Evolutionary conservation across 1,139 yeast genomes (phyloP), one percentile per base, ranked within the genome.

Genomic region (Blastobotrys buckinghamii): DNA sequence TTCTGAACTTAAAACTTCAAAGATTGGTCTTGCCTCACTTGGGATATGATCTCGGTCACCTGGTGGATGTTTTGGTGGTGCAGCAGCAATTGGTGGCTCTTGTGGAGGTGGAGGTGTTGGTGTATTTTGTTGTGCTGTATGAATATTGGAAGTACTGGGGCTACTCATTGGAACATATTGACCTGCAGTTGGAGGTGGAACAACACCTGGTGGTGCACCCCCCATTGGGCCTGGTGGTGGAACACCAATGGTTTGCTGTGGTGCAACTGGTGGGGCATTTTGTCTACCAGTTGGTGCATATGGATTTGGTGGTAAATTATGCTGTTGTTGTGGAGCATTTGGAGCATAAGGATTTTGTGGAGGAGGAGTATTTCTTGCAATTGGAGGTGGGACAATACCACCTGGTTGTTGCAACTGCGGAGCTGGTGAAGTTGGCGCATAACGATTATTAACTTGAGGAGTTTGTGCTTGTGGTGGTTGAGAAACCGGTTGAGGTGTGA

Each of bases 11-110:
- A 92, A 74, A 24, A 72, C 72, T 29, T 76, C 73, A 60, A 71
- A 81, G 45, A 92, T 79, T n/a, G 83, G 81, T 54, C 67, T 62
- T 1, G 82, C 75, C 9, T 72, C 73, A 5, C 70, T 76, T 1
- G 89, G 78, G 53, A 87, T 83, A 60, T 83, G 92, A 2, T 77
- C 66, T 59, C 90, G 76, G 62, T 84, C 92, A 27, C 90, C 92
- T 10, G 78, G 62, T 36, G 90, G 88, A 60, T 77, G 72, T 55
- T 73, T 77, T 15, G 73, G 68, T n/a, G 63, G 62, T 16, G 64
- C 62, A 13, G 65, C 62, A 12, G 66, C 43, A 42, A 49, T 40
- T n/a, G 54, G 49, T 24, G 54, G 46, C 5, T 53, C 51, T 17
- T 58, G 54, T n/a, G 57, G 49, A 9, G 53, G 52, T 16, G 56